Percentiles rank a stretch among this genome's conserved stretches.
phyloP scores from a whole-genome alignment of 495 filamentous ascomycete genomes.

The Aspergillus steynii region DNA sequence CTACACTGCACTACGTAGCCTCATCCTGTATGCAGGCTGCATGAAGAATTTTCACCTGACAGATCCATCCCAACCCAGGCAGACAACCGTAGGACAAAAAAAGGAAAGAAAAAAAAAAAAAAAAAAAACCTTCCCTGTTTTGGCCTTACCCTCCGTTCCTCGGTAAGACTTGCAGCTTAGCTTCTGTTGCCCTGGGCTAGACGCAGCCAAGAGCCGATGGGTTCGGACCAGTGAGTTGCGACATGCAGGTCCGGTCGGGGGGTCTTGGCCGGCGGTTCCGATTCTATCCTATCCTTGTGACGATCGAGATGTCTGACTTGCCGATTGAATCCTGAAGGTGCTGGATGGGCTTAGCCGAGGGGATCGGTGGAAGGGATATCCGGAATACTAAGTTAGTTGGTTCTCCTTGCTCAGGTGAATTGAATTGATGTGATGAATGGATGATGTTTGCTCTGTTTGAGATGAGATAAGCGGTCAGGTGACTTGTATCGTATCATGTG shows the following conservation, averaged over 20 bases:
- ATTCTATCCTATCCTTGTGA: background rate
- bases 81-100: too few relatives aligned
- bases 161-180: background rate
- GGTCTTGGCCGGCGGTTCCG: too few relatives aligned
- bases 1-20: too few relatives aligned
- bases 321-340: too few relatives aligned
- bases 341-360: too few relatives aligned
- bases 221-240: background rate
- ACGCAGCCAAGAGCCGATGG: background rate
- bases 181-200: background rate
- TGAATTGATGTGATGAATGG: too few relatives aligned
- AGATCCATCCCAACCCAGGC: background rate
- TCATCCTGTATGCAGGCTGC: background rate
- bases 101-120: too few relatives aligned
- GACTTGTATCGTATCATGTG: background rate
- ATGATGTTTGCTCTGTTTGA: background rate
- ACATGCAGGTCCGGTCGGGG: background rate
- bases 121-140: too few relatives aligned
- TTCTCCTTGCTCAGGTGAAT: background rate
- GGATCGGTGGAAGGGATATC: too few relatives aligned
- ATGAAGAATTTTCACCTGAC: background rate
- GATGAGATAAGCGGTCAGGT: background rate
- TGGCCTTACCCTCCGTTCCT: too few relatives aligned
- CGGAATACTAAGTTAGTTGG: too few relatives aligned
- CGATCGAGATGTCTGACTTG: background rate